Percentiles rank a stretch among this genome's conserved stretches.
Evolutionary conservation across 306 rosid species (phyloP).

Genomic region (Psophocarpus tetragonolobus): DNA sequence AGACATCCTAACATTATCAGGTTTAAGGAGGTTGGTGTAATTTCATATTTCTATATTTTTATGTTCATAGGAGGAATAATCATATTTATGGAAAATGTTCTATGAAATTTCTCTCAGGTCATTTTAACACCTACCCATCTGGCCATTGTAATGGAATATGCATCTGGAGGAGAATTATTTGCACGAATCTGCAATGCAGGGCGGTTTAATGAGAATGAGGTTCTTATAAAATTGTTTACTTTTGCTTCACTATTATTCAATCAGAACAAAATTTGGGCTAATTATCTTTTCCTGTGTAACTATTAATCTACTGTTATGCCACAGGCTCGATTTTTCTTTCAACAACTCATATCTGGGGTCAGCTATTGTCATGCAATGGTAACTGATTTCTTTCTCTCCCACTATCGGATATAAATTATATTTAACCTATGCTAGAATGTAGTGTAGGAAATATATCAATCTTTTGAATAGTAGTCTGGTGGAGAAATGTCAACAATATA

Average conservation of each 20-base stretch:
- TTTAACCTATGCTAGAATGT: background rate
- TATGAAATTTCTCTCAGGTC: constrained; percentile 43
- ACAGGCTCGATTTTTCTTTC: constrained; percentile 98
- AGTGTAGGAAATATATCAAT: background rate
- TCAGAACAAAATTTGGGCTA: background rate
- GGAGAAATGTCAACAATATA: background rate
- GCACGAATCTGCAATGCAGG: constrained; percentile 73
- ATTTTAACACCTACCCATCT: constrained; percentile 92
- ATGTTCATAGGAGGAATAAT: background rate
- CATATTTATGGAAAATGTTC: background rate
- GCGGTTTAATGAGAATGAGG: constrained; percentile 92
- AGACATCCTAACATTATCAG: constrained; percentile 90
- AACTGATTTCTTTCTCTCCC: constrained; percentile 22
- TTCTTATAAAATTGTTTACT: constrained; percentile 7
- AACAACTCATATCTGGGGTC: constrained; percentile 96
- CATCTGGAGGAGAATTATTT: constrained; percentile 94
- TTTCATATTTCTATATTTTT: background rate
- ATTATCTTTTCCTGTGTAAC: background rate
- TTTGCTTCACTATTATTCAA: background rate
- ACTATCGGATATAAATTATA: background rate
- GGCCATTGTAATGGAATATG: constrained; percentile 96
- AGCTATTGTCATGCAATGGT: constrained; percentile 96
- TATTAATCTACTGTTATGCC: constrained; percentile 19
- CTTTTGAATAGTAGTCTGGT: background rate
- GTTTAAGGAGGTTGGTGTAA: constrained; percentile 78